Base-by-base conservation (phyloP, 2,329 filamentous ascomycete genomes). In the Exophiala aquamarina region DNA sequence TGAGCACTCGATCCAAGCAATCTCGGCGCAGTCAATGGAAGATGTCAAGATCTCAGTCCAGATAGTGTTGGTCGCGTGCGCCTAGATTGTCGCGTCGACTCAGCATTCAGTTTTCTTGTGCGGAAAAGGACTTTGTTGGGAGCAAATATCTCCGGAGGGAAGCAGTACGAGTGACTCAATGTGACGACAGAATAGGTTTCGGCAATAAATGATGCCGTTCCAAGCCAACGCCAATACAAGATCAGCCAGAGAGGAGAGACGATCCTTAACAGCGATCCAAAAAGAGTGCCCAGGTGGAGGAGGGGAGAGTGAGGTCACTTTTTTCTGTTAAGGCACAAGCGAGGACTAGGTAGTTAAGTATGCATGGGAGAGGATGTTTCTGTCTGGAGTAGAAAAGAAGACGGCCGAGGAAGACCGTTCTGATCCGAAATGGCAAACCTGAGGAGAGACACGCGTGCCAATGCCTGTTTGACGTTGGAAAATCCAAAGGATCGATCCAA, bases 291-390 rank as follows among this genome's bases (percentile, higher is more conserved):
- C 19, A 19, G 19, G 28, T n/a, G 14, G 15, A 42, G 39, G 19
- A 28, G 15, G 26, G 39, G 32, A 38, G 32, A 45, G 41, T 48
- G 37, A 54, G 51, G 41, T 47, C 47, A 50, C 43, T 38, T 23
- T 41, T 44, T 35, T 39, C 10, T 26, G 6, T 6, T 26, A 11
- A 26, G 11, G 23, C 23, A 26, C 23, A 26, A 26, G 23, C 23
- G 32, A 34, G 14, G 32, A 34, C 32, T n/a, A n/a, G n/a, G 28
- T 31, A n/a, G 9, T 31, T 31, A 9, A 31, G 28, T 31, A 31
- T 31, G n/a, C 32, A 34, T 5, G 32, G 14, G n/a, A n/a, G 11
- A 26, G 23, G 23, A 26, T 26, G 23, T 26, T 26, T 26, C 23
- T 26, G 11, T 6, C 17, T 18, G 6, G 6, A 18, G 32, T 14